Percentiles rank a stretch among this genome's conserved stretches.
Conservation (phyloP, 108 stramenopile species). For the Cylindrotheca fusiformis region DNA sequence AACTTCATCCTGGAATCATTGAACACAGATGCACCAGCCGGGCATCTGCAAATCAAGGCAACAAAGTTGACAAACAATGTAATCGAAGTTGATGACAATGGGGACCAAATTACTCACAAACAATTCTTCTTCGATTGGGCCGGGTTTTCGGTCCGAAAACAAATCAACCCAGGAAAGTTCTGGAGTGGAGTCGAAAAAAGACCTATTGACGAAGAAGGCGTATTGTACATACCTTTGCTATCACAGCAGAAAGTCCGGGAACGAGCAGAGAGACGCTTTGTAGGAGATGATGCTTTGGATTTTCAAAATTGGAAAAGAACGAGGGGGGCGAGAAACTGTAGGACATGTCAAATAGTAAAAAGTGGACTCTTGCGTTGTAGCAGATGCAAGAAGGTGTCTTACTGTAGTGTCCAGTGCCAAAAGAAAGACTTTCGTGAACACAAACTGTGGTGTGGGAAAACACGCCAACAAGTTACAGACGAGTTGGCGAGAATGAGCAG, state of each 20-base stretch:
- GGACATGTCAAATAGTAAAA: background rate
- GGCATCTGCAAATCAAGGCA: background rate
- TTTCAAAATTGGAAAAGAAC: background rate
- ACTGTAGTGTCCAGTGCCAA: constrained; percentile 40
- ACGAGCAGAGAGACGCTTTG: background rate
- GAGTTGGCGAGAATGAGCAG: background rate
- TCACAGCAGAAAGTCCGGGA: background rate
- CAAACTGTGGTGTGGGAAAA: constrained; percentile 35
- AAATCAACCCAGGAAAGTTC: background rate
- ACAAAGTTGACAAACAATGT: background rate
- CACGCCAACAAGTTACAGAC: background rate
- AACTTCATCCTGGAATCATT: background rate
- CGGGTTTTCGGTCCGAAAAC: background rate
- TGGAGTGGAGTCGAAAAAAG: too few relatives aligned
- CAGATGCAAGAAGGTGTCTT: constrained; percentile 43
- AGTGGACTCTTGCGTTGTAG: constrained; percentile 27
- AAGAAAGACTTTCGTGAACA: constrained; percentile 52
- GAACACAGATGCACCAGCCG: background rate
- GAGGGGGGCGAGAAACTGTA: background rate
- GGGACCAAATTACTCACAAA: background rate
- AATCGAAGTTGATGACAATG: background rate
- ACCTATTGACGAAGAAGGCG: background rate
- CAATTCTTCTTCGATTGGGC: background rate
- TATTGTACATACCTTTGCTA: background rate
- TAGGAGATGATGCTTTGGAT: background rate